These are phyloP conservation scores for Botryotinia globosa DNA, from an alignment of 2,329 filamentous ascomycete genomes.

Conservation along the genomic window DNA sequence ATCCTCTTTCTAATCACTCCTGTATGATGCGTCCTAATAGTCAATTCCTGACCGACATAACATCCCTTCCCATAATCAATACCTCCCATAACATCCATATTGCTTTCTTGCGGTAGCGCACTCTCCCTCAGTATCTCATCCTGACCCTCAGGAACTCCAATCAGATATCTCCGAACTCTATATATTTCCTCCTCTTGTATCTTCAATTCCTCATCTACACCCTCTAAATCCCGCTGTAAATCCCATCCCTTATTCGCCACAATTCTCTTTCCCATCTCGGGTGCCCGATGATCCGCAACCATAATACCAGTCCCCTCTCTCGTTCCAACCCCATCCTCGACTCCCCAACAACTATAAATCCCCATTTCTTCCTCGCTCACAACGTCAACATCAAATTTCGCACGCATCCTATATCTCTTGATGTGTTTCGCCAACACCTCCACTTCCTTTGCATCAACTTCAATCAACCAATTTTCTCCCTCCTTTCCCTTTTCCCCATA, in stretches of 20 bases:
- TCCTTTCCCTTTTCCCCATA: neutral
- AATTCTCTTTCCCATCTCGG: constrained; percentile 54
- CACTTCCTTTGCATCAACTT: constrained; percentile 71
- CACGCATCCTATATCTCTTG: constrained; percentile 79
- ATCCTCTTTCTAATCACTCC: constrained; percentile 91
- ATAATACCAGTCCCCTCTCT: constrained; percentile 24
- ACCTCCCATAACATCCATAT: constrained; percentile 80
- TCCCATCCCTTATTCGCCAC: constrained; percentile 41
- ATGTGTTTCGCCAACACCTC: constrained; percentile 66
- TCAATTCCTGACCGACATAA: constrained; percentile 95
- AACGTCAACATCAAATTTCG: constrained; percentile 69
- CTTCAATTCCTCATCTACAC: constrained; percentile 21
- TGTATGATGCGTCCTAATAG: constrained; percentile 90
- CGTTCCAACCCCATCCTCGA: constrained; percentile 13
- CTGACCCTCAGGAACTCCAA: constrained; percentile 83
- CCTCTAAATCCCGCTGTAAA: constrained; percentile 41
- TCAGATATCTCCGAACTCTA: constrained; percentile 62
- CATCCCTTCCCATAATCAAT: constrained; percentile 96
- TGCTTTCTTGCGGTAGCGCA: constrained; percentile 82
- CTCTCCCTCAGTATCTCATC: constrained; percentile 68
- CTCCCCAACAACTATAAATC: constrained; percentile 71
- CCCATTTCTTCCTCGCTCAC: constrained; percentile 62
- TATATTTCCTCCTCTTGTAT: constrained; percentile 3
- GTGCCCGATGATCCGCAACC: constrained; percentile 50
- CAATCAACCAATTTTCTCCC: constrained; percentile 47